Conservation (phyloP, 148 eudicot species). For the Amaranthus palmeri region DNA sequence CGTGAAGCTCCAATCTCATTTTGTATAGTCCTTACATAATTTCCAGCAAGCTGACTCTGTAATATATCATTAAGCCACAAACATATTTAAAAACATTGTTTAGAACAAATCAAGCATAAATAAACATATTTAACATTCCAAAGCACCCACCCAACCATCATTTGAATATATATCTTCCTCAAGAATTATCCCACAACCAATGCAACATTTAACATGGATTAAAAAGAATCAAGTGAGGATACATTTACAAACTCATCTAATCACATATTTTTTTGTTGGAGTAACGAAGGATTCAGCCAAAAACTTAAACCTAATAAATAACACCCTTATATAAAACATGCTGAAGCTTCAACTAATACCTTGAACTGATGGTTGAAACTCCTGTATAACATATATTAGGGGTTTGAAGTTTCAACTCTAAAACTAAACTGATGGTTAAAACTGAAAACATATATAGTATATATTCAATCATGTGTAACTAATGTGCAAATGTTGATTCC, state of each 20-base stretch:
- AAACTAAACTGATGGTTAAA: too few species aligned
- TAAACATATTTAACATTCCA: background rate
- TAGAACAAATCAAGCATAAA: background rate
- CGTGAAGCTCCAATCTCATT: slow-evolving; percentile 50
- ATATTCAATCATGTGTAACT: too few species aligned
- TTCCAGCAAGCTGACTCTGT: slow-evolving; percentile 51
- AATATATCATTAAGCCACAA: slow-evolving; percentile 4
- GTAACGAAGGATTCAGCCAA: too few species aligned
- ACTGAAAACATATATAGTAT: too few species aligned
- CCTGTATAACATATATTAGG: too few species aligned
- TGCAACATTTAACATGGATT: slow-evolving; percentile 51
- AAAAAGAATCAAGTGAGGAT: background rate
- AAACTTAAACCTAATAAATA: too few species aligned
- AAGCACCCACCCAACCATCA: slow-evolving; percentile 54
- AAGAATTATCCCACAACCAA: slow-evolving; percentile 53
- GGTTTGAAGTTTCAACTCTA: too few species aligned
- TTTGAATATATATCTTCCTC: slow-evolving; percentile 39
- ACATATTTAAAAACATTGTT: background rate
- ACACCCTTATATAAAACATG: too few species aligned
- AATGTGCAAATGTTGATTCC: too few species aligned
- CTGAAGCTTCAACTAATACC: too few species aligned
- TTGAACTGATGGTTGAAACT: too few species aligned
- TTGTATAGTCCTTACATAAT: slow-evolving; percentile 41
- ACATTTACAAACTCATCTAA: background rate
- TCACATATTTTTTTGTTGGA: too few species aligned